These are phyloP conservation scores for Asterophora lycoperdoides DNA, from an alignment of 768 basidiomycete genomes.

Conservation along the genomic window DNA sequence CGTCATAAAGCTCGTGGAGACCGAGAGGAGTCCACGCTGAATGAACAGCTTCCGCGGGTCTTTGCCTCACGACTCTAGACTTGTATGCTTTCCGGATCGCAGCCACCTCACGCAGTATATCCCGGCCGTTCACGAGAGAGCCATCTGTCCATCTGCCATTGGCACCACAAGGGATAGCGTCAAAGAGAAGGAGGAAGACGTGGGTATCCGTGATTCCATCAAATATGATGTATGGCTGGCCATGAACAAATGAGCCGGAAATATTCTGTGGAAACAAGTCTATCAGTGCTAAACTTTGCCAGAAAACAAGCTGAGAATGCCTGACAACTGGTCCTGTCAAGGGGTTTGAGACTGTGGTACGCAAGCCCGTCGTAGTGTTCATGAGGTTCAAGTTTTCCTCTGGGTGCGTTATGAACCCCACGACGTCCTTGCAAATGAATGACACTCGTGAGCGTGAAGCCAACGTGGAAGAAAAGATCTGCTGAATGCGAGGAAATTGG, in stretches of 20 bases:
- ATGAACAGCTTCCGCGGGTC: background rate
- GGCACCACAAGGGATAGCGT: background rate
- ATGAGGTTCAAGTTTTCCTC: too few relatives aligned
- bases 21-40: background rate
- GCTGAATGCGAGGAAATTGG: background rate
- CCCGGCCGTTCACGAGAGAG: background rate
- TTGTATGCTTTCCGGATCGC: background rate
- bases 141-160: background rate
- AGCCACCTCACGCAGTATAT: background rate
- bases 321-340: too few relatives aligned
- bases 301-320: too few relatives aligned
- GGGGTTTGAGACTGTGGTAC: too few relatives aligned
- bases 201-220: too few relatives aligned
- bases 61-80: background rate
- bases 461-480: background rate
- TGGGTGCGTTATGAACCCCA: constrained; percentile 2
- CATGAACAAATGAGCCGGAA: background rate
- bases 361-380: too few relatives aligned
- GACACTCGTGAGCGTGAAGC: background rate
- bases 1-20: background rate
- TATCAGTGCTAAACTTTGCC: too few relatives aligned
- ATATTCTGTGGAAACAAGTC: background rate
- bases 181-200: background rate
- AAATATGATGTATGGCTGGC: background rate
- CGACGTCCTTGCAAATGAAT: constrained; percentile 6